Percentiles rank a stretch among this genome's conserved stretches.
Evolutionary conservation across 495 filamentous ascomycete genomes (phyloP).

Genomic region (Hyaloscypha hepaticicola): DNA sequence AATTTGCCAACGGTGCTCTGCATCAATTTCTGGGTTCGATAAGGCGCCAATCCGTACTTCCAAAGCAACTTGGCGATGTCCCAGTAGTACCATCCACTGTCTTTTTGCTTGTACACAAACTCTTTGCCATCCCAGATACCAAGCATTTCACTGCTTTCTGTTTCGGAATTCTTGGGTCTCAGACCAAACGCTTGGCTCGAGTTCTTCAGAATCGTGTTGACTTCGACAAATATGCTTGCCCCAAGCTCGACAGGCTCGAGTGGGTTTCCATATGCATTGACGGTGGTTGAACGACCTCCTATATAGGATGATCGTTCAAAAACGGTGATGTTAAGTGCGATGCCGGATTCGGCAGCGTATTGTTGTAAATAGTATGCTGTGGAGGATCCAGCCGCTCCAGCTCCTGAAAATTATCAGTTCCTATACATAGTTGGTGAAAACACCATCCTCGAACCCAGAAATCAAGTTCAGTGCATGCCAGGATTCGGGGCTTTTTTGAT

Average conservation of each 20-base stretch:
- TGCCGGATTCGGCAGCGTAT: constrained; percentile 55
- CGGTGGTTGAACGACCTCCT: constrained; percentile 87
- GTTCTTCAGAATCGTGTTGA: constrained; percentile 78
- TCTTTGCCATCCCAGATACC: constrained; percentile 81
- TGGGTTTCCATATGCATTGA: constrained; percentile 73
- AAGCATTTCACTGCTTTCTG: constrained; percentile 46
- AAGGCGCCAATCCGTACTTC: constrained; percentile 80
- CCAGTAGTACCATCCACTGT: constrained; percentile 68
- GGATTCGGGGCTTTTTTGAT: neutral
- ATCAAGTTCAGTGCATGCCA: neutral
- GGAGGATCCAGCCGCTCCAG: constrained; percentile 85
- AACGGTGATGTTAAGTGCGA: constrained; percentile 73
- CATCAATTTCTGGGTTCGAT: constrained; percentile 71
- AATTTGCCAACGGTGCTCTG: constrained; percentile 70
- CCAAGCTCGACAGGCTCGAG: constrained; percentile 78
- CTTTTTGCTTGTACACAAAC: constrained; percentile 67
- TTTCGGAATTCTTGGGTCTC: constrained; percentile 34
- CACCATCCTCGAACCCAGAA: neutral
- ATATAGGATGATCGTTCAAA: constrained; percentile 80
- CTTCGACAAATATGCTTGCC: constrained; percentile 86
- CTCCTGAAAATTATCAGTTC: constrained; percentile 55
- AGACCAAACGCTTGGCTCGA: constrained; percentile 75
- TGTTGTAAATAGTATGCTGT: constrained; percentile 78
- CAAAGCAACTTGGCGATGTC: constrained; percentile 74
- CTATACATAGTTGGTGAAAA: neutral